Conservation (phyloP, 2,329 filamentous ascomycete species). For the Xylariaceae sp. region DNA sequence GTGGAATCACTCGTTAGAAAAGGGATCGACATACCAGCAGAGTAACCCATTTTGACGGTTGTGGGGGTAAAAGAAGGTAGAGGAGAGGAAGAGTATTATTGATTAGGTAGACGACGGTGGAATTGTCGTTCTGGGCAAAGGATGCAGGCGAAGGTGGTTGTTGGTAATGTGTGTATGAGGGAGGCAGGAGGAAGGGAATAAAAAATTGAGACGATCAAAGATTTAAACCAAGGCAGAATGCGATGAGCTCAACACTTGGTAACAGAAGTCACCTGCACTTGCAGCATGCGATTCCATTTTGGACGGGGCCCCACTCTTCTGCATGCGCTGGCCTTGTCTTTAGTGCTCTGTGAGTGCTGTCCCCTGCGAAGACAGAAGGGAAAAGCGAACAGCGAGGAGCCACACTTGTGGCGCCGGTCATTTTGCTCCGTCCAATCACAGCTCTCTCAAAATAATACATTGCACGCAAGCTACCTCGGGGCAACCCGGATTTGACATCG, state of each 20-base stretch:
- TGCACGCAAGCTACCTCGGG: conserved; percentile 14
- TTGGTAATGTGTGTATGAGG: conserved; percentile 4
- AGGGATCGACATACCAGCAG: conserved; percentile 40
- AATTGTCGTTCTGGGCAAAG: conserved; percentile 8
- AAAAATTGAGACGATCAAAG: conserved; percentile 28
- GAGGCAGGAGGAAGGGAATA: conserved; percentile 13
- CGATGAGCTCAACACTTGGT: conserved; percentile 31
- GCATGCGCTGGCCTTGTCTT: no score
- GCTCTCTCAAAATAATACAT: conserved; percentile 24
- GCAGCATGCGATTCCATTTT: conserved; percentile 8
- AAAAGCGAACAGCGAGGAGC: background rate
- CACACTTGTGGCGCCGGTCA: conserved; percentile 24
- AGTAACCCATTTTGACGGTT: conserved; percentile 43
- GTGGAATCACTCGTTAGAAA: conserved; percentile 15
- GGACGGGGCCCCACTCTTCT: no score
- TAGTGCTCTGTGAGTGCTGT: no score
- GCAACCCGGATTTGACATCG: conserved; percentile 18
- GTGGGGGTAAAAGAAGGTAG: conserved; percentile 6
- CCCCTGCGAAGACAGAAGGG: no score
- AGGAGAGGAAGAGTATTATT: conserved; percentile 25
- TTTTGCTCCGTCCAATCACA: conserved; percentile 39
- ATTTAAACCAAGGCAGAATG: conserved; percentile 22
- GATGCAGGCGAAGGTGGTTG: conserved; percentile 9
- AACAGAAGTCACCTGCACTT: background rate
- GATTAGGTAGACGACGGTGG: conserved; percentile 18